Base-by-base conservation (phyloP, 352 stramenopile genomes). In the Pythium folliculosum region DNA sequence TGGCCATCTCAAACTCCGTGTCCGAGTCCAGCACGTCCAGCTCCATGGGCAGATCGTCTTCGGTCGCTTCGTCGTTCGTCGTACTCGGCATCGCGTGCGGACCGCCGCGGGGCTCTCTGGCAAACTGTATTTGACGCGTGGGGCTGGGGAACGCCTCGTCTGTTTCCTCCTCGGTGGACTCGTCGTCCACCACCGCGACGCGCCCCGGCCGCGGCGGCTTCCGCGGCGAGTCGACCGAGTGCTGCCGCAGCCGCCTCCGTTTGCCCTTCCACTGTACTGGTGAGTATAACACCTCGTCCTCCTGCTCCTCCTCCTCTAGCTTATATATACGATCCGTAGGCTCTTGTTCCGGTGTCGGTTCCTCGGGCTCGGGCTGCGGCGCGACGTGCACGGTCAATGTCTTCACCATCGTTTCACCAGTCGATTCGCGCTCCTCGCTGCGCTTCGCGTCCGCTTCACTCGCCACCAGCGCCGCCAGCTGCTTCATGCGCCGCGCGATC, bases 201-300 rank as follows among this genome's bases (percentile, higher is more conserved):
- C 53, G 63, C 17, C 54, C 63, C 0, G 63, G 53, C 14, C 63
- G 63, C n/a, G 54, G 54, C 12, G 61, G 61, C 32, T 68, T 68
- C n/a, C 51, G 51, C 22, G 61, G 61, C 32, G 61, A 68, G 21
- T 68, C 61, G 13, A 62, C 1, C 30, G 43, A 62, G n/a, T 62
- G 40, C 21, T 32, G 27, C 14, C 61, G 55, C 43, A 62, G 14
- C 23, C 61, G 61, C 13, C 60, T 23, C 35, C 56, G 49, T 12
- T 43, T 35, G 5, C 48, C 8, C 19, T 52, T 65, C 13, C 21
- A 32, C 13, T 50, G 56, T 7, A 4, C 7, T 14, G 59, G 32
- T 21, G 48, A 10, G 5, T 3, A 4, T 3, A 17, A 5, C 35
- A 44, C 47, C 59, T 43, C 59, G 17, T 22, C 47, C 59, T 43